Percentiles rank a stretch among this genome's conserved stretches.
These are phyloP conservation scores for Plasmopara halstedii DNA, from an alignment of 352 stramenopile species.

Conservation along the genomic window DNA sequence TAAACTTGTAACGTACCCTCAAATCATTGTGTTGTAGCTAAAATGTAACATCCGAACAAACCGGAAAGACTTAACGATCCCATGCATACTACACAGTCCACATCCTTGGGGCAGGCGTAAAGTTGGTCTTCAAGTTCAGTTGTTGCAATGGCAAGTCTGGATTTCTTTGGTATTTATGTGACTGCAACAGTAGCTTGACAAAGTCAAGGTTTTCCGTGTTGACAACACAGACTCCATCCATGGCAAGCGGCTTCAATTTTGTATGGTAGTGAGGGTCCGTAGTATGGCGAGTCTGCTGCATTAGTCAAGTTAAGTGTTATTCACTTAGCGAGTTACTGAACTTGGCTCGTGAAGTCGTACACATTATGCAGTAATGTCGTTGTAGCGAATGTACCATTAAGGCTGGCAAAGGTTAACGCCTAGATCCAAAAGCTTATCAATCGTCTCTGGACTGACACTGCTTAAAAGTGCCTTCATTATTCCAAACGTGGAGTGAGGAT, in stretches of 20 bases:
- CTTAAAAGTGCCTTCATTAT: too few relatives aligned
- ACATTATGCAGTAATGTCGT: background rate
- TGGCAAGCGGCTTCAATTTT: conserved; percentile 2
- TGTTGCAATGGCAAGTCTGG: background rate
- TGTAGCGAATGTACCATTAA: background rate
- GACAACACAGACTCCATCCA: background rate
- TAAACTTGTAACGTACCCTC: background rate
- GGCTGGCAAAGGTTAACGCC: conserved; percentile 1
- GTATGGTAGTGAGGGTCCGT: background rate
- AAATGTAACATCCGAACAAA: background rate
- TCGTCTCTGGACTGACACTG: too few relatives aligned
- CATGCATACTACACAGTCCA: background rate
- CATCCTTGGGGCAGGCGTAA: background rate
- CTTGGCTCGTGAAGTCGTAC: background rate
- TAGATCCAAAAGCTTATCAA: background rate
- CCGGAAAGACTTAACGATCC: background rate
- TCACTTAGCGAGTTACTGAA: conserved; percentile 1
- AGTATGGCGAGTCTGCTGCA: background rate
- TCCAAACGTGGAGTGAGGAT: too few relatives aligned
- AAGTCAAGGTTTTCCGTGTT: conserved; percentile 1
- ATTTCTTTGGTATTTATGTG: background rate
- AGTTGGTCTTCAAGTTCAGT: background rate
- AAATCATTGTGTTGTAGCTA: background rate
- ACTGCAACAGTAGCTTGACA: background rate
- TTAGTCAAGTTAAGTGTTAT: background rate